phyloP scores from a whole-genome alignment of 768 basidiomycete species.

The Dioszegia crocea region DNA sequence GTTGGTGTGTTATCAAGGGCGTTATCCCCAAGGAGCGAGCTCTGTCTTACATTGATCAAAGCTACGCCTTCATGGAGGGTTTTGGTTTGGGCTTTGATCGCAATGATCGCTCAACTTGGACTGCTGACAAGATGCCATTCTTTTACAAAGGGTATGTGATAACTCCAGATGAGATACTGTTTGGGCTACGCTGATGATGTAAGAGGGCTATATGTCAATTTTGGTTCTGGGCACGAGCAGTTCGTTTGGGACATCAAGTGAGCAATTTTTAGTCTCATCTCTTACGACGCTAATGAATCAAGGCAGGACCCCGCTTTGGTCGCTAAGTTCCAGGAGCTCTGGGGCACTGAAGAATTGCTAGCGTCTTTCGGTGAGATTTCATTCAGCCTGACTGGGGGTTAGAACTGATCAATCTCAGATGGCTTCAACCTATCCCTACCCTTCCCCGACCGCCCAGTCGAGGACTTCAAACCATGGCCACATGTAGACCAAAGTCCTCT shows the following conservation, averaged over 20 bases:
- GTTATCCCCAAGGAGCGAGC: slow-evolving; percentile 30
- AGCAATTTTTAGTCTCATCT: not conserved
- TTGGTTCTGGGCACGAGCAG: slow-evolving; percentile 34
- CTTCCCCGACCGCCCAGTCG: slow-evolving; percentile 15
- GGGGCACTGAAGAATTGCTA: slow-evolving; percentile 38
- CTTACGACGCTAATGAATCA: not conserved
- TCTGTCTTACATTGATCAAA: slow-evolving; percentile 18
- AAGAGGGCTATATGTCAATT: slow-evolving; percentile 29
- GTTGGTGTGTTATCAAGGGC: slow-evolving; percentile 10
- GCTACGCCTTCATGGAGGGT: slow-evolving; percentile 38
- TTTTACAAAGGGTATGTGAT: slow-evolving; percentile 13
- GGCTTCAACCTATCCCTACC: slow-evolving; percentile 30
- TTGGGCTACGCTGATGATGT: too few species aligned
- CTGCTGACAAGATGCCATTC: slow-evolving; percentile 29
- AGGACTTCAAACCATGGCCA: slow-evolving; percentile 27
- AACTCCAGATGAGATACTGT: too few species aligned
- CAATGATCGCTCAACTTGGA: slow-evolving; percentile 38
- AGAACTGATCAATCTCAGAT: slow-evolving; percentile 2
- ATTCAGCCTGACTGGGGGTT: not conserved
- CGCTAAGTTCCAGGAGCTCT: slow-evolving; percentile 28
- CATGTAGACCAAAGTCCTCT: slow-evolving; percentile 32
- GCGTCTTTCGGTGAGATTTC: slow-evolving; percentile 28
- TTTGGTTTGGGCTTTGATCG: slow-evolving; percentile 44
- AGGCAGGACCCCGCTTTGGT: slow-evolving; percentile 27
- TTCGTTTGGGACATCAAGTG: slow-evolving; percentile 28